A percentile compares a stretch with the other conserved stretches of the same genome.
Conservation (phyloP, 140 eudicot genomes). For the Flaveria floridana region DNA sequence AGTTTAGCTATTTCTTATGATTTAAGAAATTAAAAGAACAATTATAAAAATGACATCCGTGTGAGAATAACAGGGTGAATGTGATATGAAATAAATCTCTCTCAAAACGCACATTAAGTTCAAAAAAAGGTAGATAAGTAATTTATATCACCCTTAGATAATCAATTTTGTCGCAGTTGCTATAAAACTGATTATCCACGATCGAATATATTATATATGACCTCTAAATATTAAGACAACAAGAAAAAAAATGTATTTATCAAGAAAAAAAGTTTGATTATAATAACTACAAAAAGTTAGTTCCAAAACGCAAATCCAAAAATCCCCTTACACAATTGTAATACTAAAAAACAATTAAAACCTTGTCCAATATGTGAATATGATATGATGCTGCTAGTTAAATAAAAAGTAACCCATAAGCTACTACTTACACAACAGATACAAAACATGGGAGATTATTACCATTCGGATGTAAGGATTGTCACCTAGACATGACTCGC, state of each 20-base stretch:
- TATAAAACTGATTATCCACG: background rate
- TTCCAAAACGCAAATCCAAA: background rate
- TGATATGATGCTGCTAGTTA: background rate
- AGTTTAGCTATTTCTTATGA: background rate
- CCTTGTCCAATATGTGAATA: background rate
- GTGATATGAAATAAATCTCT: background rate
- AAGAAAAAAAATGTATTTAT: background rate
- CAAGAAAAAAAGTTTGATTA: background rate
- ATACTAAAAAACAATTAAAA: background rate
- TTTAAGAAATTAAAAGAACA: background rate
- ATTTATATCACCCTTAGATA: background rate
- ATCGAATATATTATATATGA: background rate
- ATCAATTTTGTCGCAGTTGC: background rate
- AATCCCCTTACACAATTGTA: background rate
- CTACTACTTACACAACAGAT: background rate
- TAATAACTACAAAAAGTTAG: background rate
- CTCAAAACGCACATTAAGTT: background rate
- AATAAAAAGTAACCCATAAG: background rate
- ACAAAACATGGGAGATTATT: slow-evolving; percentile 28
- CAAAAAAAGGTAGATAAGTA: background rate
- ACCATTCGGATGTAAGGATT: slow-evolving; percentile 89
- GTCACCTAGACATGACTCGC: slow-evolving; percentile 89
- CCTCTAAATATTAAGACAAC: background rate
- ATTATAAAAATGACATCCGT: background rate
- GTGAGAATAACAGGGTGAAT: background rate